These are phyloP conservation scores for Phytopythium mirpurense DNA, from an alignment of 352 stramenopile species.

Conservation along the genomic window DNA sequence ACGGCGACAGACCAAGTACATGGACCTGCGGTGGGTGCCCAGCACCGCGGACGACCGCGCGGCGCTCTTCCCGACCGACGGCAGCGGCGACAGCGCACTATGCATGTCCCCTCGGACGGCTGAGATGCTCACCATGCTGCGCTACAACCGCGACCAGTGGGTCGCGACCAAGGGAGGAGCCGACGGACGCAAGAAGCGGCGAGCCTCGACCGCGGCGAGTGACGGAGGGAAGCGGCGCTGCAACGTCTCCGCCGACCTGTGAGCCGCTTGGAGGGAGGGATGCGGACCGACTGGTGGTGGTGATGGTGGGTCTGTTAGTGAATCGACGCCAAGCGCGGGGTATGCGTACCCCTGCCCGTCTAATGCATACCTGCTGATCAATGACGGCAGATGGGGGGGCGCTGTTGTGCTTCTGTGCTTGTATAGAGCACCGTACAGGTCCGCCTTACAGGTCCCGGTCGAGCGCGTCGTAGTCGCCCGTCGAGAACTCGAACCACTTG, in stretches of 20 bases:
- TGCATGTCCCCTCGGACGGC: constrained; percentile 11
- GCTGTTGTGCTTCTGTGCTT: too few species aligned
- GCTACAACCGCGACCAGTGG: constrained; percentile 3
- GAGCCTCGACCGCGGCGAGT: background rate
- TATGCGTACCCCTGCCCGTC: too few species aligned
- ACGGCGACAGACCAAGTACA: background rate
- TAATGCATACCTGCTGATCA: constrained; percentile 3
- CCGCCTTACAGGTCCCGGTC: constrained; percentile 13
- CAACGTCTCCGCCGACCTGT: background rate
- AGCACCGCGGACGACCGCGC: background rate
- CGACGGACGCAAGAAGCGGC: background rate
- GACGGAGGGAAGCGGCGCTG: background rate
- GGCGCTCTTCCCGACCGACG: background rate
- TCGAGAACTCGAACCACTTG: constrained; percentile 26
- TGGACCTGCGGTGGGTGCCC: constrained; percentile 2
- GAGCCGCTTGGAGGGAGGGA: background rate
- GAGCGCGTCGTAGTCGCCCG: constrained; percentile 20
- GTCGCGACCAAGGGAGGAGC: background rate
- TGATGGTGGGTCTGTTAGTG: too few species aligned
- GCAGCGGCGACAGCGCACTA: constrained; percentile 3
- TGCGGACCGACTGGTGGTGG: too few species aligned
- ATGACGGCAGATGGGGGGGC: too few species aligned
- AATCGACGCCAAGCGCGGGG: background rate
- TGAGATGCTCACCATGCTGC: background rate
- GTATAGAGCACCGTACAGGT: too few species aligned